These are phyloP conservation scores for Murraya koenigii DNA, from an alignment of 345 rosid species.

Conservation along the genomic window DNA sequence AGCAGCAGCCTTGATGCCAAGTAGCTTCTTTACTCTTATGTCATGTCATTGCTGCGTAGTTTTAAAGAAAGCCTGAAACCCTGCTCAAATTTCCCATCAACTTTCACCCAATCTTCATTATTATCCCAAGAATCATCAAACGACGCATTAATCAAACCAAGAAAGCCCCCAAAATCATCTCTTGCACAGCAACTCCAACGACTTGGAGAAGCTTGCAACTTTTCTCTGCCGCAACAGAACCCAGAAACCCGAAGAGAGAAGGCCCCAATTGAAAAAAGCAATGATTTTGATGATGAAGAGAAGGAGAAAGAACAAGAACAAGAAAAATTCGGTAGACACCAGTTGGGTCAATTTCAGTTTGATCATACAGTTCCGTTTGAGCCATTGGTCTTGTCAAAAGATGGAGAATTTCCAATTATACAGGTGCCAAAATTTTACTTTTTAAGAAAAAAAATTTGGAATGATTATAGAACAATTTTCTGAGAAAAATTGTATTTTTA, in stretches of 20 bases:
- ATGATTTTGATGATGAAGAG: conserved; percentile 30
- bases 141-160: conserved; percentile 29
- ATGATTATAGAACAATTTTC: not conserved
- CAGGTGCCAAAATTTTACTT: conserved; percentile 40
- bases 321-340: conserved; percentile 54
- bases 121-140: conserved; percentile 34
- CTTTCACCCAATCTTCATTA: conserved; percentile 25
- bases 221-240: conserved; percentile 30
- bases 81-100: conserved; percentile 34
- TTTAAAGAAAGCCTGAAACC: conserved; percentile 76
- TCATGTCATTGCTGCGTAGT: conserved; percentile 33
- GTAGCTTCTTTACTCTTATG: not conserved
- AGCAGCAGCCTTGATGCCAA: not conserved
- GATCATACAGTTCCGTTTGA: conserved; percentile 77
- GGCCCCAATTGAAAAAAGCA: conserved; percentile 17
- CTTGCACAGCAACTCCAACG: conserved; percentile 73
- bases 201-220: conserved; percentile 43
- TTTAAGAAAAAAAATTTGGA: not conserved
- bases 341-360: conserved; percentile 52
- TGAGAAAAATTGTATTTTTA: not conserved
- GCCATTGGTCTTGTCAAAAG: conserved; percentile 57
- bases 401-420: conserved; percentile 54
- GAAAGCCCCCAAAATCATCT: conserved; percentile 89
- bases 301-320: conserved; percentile 26
- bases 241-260: conserved; percentile 7